Evolutionary conservation across 352 stramenopile genomes (phyloP), one percentile per base, ranked within the genome.

Genomic region (Phytopythium sindhum): DNA sequence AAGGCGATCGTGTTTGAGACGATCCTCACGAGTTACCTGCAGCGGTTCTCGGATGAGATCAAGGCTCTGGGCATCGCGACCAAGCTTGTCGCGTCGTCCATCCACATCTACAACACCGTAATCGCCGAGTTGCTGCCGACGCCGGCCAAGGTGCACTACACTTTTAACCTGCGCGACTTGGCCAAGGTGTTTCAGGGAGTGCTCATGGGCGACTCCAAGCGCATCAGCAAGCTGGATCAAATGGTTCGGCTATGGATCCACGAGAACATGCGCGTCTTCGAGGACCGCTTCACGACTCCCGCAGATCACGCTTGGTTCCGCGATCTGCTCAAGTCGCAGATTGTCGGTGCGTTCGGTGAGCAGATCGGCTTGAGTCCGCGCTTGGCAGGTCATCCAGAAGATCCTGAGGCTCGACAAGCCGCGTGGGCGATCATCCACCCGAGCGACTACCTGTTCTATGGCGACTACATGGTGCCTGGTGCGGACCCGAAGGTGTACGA

Each of bases 81-180:
- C 11, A 83, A 72, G 23, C 70, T 98, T 51, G 92, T 98, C 0
- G 65, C 75, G 7, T 80, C 90, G 17, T 97, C 90, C 2, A 96
- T 97, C 26, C 82, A 86, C 31, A 81, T 98, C 21, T 98, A 97
- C 74, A 93, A 90, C 54, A 96, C 85, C 3, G 97, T 98, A 54
- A 88, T 94, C 42, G 68, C 65, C 4, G 85, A 97, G 57, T 67
- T 98, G 1, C 50, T 97, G n/a, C 95, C 95, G 10, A 98, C 95
- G 4, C 95, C 95, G 0, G 81, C 94, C 21, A 98, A 98, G 63
- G 97, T 90, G 3, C 95, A 98, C 66, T 98, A 98, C 72, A 97
- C 92, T 10, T 98, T 98, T 69, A 98, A 98, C 70, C 67, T 98
- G 52, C 84, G 95, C 8, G 95, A 98, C 69, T 63, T 98, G 2